Conservation (phyloP, 768 basidiomycete species). For the Boletus speciosus region DNA sequence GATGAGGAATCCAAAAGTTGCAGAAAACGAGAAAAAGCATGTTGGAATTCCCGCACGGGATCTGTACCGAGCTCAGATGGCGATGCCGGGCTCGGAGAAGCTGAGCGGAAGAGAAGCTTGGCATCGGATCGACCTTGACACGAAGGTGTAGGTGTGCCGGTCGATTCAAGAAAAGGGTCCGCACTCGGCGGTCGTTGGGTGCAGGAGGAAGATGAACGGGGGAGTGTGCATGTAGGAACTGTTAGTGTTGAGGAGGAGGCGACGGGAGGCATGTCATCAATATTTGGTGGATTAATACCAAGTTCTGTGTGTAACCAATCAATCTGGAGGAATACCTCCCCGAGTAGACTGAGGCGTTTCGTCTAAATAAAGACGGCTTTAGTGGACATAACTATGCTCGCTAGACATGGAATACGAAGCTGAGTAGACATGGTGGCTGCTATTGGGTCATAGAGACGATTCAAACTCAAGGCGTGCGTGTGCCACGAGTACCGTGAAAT, state of each 20-base stretch:
- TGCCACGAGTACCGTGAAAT: neutral
- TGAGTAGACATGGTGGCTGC: too few relatives aligned
- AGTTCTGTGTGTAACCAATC: constrained; percentile 84
- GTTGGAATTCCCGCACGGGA: constrained; percentile 43
- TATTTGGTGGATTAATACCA: constrained; percentile 60
- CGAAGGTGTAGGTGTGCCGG: constrained; percentile 47
- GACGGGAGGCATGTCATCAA: constrained; percentile 40
- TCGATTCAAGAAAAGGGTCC: constrained; percentile 28
- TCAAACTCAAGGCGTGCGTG: neutral
- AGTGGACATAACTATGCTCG: neutral
- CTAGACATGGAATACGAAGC: neutral
- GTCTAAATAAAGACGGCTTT: constrained; percentile 37
- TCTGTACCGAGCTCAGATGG: constrained; percentile 12
- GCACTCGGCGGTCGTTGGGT: constrained; percentile 10
- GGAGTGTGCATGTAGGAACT: constrained; percentile 33
- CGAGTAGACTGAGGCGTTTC: constrained; percentile 64
- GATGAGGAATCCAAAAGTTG: constrained; percentile 48
- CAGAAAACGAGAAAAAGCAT: constrained; percentile 61
- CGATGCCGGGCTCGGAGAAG: constrained; percentile 13
- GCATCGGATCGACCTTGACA: constrained; percentile 36
- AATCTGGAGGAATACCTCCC: constrained; percentile 65
- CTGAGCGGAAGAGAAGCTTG: constrained; percentile 35
- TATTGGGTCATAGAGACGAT: neutral
- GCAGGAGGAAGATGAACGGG: constrained; percentile 45
- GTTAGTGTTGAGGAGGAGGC: constrained; percentile 41